Base-by-base conservation (phyloP, 352 stramenopile species). In the Phytophthora aleatoria region DNA sequence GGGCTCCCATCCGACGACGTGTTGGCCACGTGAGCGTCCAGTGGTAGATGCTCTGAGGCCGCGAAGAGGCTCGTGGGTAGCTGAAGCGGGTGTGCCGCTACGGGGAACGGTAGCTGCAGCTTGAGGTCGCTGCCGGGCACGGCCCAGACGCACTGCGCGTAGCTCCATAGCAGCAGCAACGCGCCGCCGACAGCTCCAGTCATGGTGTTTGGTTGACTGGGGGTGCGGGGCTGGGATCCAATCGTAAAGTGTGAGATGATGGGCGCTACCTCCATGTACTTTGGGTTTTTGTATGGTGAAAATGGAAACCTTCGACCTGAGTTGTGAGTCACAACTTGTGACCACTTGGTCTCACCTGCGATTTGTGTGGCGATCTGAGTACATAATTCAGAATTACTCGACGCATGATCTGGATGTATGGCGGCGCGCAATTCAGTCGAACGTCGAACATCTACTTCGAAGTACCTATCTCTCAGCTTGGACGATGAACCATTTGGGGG, bases 51-150 rank as follows among this genome's bases (percentile, higher is more conserved):
- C 58, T 84, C 76, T 11, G 77, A 72, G n/a, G 64, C 61, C 0
- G 79, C 82, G 51, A 90, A 89, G 39, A 89, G 77, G 52, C 50
- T 45, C 28, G 71, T 50, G 28, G 75, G 79, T 20, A 92, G 71
- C 53, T 77, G 62, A 41, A 92, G 70, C 52, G 77, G 75, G 36
- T 90, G 77, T 57, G 76, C 65, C 49, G 63, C 67, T 33, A 86
- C 61, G 20, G 79, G 58, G 67, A 87, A 91, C 52, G 83, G 83
- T 65, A 89, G 65, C 56, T 65, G 42, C 12, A 69, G 42, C 31
- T 68, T 64, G 5, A 71, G 61, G 42, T 69, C 55, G 28, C 44
- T 30, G n/a, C 39, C 36, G 2, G 62, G 55, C 36, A 72, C 58
- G 26, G 58, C 58, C 2, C 8, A 54, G 5, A 54, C 55, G 50